Conservation (phyloP, 1,284 basidiomycete species). For the Gymnopus androsaceus region DNA sequence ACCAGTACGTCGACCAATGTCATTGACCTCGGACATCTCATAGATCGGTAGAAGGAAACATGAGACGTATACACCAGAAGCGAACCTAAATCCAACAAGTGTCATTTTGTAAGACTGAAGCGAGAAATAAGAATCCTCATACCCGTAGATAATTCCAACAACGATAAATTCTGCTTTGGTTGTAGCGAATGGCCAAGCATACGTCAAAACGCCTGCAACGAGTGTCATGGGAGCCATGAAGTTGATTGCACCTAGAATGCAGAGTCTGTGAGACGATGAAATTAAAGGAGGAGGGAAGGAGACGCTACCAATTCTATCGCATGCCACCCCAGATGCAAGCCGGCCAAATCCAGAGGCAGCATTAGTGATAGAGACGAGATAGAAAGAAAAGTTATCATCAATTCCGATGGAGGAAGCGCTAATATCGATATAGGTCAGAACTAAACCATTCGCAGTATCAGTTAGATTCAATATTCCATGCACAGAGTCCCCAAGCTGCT, state of each 20-base stretch:
- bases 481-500: too few species aligned
- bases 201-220: conserved; percentile 49
- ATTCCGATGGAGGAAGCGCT: conserved; percentile 43
- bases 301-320: conserved; percentile 46
- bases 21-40: conserved; percentile 53
- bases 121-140: conserved; percentile 11
- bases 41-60: conserved; percentile 52
- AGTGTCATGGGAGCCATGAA: conserved; percentile 48
- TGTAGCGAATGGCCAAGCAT: conserved; percentile 50
- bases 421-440: conserved; percentile 51
- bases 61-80: conserved; percentile 53
- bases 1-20: conserved; percentile 61
- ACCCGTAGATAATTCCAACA: conserved; percentile 53
- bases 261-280: too few species aligned
- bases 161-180: conserved; percentile 37
- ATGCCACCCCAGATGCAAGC: conserved; percentile 37
- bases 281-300: too few species aligned
- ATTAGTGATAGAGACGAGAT: conserved; percentile 53
- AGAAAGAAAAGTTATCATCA: conserved; percentile 47
- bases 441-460: conserved; percentile 31
- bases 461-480: too few species aligned
- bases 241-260: conserved; percentile 47
- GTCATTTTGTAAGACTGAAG: background rate
- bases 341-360: conserved; percentile 46
- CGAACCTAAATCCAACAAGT: conserved; percentile 36